Percentiles rank a stretch among this genome's conserved stretches.
Evolutionary conservation across 208 protist genomes (phyloP).

Genomic region (Strigomonas culicis): DNA sequence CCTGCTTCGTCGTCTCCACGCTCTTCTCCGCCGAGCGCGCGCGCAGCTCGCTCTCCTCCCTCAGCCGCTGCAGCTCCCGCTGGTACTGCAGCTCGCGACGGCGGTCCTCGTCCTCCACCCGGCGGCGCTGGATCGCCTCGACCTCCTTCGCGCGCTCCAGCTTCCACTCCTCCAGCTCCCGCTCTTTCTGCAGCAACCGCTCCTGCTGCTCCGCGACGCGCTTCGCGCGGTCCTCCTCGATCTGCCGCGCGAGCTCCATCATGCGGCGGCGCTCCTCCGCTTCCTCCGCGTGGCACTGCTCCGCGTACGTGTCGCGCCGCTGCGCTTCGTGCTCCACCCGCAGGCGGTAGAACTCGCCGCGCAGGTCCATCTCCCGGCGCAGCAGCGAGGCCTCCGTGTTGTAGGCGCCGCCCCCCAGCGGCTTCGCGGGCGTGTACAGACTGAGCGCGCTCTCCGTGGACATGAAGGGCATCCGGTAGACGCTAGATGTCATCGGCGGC

Average conservation of each 20-base stretch:
- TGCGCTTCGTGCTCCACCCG: conserved; percentile 48
- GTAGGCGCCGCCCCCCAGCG: neutral
- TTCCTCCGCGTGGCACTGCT: conserved; percentile 38
- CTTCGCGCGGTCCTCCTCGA: conserved; percentile 58
- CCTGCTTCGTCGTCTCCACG: conserved; percentile 28
- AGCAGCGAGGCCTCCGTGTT: conserved; percentile 53
- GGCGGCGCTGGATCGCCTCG: conserved; percentile 38
- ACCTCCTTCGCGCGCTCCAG: conserved; percentile 47
- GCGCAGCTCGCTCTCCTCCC: conserved; percentile 48
- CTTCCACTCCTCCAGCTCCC: conserved; percentile 86
- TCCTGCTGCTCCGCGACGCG: conserved; percentile 68
- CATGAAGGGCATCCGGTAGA: conserved; percentile 1
- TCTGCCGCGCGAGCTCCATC: conserved; percentile 39
- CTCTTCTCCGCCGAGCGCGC: conserved; percentile 20
- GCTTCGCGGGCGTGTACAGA: neutral
- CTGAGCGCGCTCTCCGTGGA: neutral
- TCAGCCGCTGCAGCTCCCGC: conserved; percentile 61
- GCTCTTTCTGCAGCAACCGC: conserved; percentile 59
- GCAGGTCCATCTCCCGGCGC: conserved; percentile 58
- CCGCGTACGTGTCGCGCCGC: conserved; percentile 22
- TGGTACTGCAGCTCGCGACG: conserved; percentile 62
- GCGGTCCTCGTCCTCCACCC: conserved; percentile 66
- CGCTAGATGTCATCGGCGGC: conserved; percentile 35
- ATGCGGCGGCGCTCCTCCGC: conserved; percentile 51
- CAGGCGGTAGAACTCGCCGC: conserved; percentile 58